Evolutionary conservation across 192 early-diverging fungal species (phyloP).

Genomic region (Entomortierella chlamydospora): DNA sequence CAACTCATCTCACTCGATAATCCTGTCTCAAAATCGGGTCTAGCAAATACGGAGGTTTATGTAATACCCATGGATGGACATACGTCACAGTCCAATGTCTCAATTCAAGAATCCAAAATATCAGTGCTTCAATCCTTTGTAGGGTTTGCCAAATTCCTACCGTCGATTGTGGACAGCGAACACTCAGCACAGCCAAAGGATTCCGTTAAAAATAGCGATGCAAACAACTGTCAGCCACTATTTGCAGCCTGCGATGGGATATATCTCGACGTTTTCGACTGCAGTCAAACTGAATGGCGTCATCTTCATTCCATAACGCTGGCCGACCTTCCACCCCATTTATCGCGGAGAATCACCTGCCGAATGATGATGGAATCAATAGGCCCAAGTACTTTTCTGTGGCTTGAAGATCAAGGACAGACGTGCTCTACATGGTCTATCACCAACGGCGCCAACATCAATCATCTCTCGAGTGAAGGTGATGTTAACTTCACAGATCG

Average conservation of each 20-base stretch:
- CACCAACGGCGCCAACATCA: constrained; percentile 35
- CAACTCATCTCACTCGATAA: constrained; percentile 29
- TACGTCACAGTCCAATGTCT: background rate
- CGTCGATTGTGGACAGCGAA: background rate
- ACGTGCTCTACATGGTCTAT: constrained; percentile 37
- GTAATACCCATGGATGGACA: too few species aligned
- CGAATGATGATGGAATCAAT: constrained; percentile 50
- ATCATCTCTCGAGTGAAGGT: constrained; percentile 23
- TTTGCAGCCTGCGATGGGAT: constrained; percentile 41
- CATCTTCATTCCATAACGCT: constrained; percentile 27
- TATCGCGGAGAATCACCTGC: constrained; percentile 43
- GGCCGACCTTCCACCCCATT: constrained; percentile 21
- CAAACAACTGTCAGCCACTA: background rate
- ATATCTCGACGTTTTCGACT: constrained; percentile 27
- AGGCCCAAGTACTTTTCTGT: constrained; percentile 36
- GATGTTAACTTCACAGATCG: too few species aligned
- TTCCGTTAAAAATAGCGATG: background rate
- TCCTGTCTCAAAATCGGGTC: background rate
- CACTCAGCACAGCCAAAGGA: background rate
- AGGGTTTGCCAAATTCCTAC: background rate
- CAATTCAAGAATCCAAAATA: background rate
- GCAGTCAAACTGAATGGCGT: constrained; percentile 14
- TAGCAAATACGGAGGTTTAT: background rate
- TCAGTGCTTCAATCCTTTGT: background rate
- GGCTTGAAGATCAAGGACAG: constrained; percentile 29